Percentiles rank a stretch among this genome's conserved stretches.
phyloP scores from a whole-genome alignment of 2,329 filamentous ascomycete species.

The Scedosporium dehoogii region DNA sequence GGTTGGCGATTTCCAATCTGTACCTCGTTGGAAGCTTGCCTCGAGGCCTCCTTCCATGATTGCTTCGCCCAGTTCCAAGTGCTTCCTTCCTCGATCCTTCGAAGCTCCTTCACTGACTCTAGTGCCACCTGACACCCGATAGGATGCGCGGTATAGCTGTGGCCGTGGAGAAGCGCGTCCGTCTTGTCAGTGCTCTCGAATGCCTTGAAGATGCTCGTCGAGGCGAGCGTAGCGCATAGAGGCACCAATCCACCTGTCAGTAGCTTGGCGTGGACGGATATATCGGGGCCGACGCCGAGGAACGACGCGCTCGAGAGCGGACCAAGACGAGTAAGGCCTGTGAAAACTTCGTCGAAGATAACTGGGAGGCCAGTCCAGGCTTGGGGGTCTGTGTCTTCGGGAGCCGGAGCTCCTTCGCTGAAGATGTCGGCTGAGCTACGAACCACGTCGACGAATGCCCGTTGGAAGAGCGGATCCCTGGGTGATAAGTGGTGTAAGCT shows the following conservation, averaged over 20 bases:
- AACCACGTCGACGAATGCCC: conserved; percentile 56
- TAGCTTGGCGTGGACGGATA: conserved; percentile 74
- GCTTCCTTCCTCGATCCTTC: conserved; percentile 42
- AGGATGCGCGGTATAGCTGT: conserved; percentile 79
- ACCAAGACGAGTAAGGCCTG: conserved; percentile 73
- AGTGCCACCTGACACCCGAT: conserved; percentile 71
- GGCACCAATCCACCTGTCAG: conserved; percentile 73
- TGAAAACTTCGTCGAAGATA: conserved; percentile 82
- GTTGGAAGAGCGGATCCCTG: conserved; percentile 74
- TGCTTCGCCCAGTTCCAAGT: conserved; percentile 46
- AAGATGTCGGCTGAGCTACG: conserved; percentile 51
- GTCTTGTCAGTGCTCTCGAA: conserved; percentile 66
- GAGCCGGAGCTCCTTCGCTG: conserved; percentile 15
- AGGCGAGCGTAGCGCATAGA: conserved; percentile 66
- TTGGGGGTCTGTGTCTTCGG: conserved; percentile 10
- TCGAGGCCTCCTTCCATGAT: conserved; percentile 27
- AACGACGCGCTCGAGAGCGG: conserved; percentile 61
- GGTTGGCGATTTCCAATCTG: not conserved
- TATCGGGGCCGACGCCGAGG: conserved; percentile 58
- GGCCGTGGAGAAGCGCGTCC: conserved; percentile 71
- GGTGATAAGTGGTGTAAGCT: conserved; percentile 7
- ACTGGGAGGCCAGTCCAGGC: conserved; percentile 67
- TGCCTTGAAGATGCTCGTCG: conserved; percentile 59
- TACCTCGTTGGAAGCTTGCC: not conserved
- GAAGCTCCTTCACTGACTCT: conserved; percentile 52